Conservation (phyloP, 1,284 basidiomycete genomes). For the Cystobasidiaceae sp. region DNA sequence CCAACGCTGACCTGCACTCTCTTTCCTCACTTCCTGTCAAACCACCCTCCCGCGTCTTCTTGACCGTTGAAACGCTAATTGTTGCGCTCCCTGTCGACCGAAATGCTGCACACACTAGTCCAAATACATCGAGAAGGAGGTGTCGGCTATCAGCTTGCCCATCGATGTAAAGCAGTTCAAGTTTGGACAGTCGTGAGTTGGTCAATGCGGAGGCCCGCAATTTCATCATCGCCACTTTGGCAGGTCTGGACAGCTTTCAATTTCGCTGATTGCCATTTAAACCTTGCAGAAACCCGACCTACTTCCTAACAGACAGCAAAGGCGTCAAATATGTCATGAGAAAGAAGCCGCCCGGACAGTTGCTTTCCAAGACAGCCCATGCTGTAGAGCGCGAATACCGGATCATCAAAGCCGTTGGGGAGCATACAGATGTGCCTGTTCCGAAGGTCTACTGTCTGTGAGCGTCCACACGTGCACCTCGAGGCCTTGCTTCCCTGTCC, state of each 20-base stretch:
- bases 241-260: conserved; percentile 43
- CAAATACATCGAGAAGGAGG: conserved; percentile 59
- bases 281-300: conserved; percentile 78
- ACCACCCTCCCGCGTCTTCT: not conserved
- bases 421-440: conserved; percentile 75
- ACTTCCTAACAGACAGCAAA: conserved; percentile 71
- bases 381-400: conserved; percentile 88
- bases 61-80: too few relatives aligned
- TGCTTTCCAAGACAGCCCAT: conserved; percentile 83
- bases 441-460: conserved; percentile 76
- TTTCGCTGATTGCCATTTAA: not conserved
- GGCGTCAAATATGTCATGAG: conserved; percentile 67
- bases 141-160: conserved; percentile 59
- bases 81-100: not conserved
- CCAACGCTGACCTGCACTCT: not conserved
- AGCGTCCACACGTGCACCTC: not conserved
- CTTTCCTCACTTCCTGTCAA: not conserved
- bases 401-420: conserved; percentile 68
- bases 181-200: conserved; percentile 44
- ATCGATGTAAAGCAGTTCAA: conserved; percentile 86
- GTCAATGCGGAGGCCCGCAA: conserved; percentile 56
- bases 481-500: not conserved
- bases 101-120: too few relatives aligned
- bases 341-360: conserved; percentile 84
- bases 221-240: not conserved